A percentile compares a stretch with the other conserved stretches of the same genome.
phyloP scores from a whole-genome alignment of 1,284 basidiomycete genomes.

The Rhodofomes roseus region DNA sequence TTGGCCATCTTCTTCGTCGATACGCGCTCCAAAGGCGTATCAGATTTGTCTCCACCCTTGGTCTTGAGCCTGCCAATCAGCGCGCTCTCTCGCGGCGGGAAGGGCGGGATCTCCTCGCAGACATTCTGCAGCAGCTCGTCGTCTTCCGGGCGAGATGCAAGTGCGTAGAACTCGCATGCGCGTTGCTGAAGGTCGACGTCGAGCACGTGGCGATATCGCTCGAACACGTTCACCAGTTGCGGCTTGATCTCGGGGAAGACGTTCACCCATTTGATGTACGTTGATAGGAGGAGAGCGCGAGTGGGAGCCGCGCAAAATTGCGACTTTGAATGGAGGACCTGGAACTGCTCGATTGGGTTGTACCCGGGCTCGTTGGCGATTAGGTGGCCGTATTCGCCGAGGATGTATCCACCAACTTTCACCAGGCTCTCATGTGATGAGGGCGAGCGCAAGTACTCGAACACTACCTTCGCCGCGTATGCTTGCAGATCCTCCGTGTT shows the following conservation, averaged over 20 bases:
- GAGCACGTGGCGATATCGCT: conserved; percentile 96
- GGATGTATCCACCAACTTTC: conserved; percentile 95
- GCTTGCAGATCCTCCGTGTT: conserved; percentile 96
- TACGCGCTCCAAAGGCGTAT: conserved; percentile 78
- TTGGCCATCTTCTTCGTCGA: conserved; percentile 49
- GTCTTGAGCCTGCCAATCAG: conserved; percentile 83
- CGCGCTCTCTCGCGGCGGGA: conserved; percentile 91
- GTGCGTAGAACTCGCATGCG: conserved; percentile 93
- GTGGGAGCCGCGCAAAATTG: conserved; percentile 94
- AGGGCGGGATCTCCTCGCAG: conserved; percentile 99
- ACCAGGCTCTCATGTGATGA: conserved; percentile 97
- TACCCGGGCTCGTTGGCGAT: conserved; percentile 94
- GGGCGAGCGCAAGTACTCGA: conserved; percentile 84
- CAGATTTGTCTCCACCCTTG: conserved; percentile 87
- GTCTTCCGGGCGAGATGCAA: conserved; percentile 79
- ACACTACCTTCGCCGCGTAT: conserved; percentile 94
- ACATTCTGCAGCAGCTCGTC: conserved; percentile 92
- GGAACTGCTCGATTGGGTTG: conserved; percentile 94
- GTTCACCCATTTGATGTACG: conserved; percentile 99
- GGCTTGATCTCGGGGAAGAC: conserved; percentile 98
- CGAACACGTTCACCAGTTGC: conserved; percentile 92
- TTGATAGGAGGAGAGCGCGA: conserved; percentile 89
- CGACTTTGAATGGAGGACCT: conserved; percentile 91
- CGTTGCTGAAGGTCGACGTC: conserved; percentile 98
- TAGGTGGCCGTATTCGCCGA: conserved; percentile 96